phyloP scores from a whole-genome alignment of 164 flowering plant species.

The Taxillus chinensis region DNA sequence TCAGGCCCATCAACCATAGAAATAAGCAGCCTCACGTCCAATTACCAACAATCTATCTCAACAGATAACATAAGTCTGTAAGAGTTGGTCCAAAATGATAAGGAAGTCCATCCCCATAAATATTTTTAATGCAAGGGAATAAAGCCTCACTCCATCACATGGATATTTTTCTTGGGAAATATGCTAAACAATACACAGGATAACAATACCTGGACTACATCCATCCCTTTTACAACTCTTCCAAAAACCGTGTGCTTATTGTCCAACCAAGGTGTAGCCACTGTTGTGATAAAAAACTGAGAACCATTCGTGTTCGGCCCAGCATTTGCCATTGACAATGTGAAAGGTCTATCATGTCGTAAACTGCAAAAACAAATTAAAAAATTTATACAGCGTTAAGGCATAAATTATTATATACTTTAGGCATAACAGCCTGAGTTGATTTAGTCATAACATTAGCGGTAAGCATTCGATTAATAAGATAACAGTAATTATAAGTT shows the following conservation, averaged over 20 bases:
- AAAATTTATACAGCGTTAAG: not conserved
- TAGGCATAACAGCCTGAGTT: too few relatives aligned
- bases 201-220: slow-evolving; percentile 81
- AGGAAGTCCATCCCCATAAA: not conserved
- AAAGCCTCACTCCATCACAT: not conserved
- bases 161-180: not conserved
- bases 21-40: too few relatives aligned
- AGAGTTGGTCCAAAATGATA: too few relatives aligned
- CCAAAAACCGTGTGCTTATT: slow-evolving; percentile 97
- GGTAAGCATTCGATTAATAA: too few relatives aligned
- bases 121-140: not conserved
- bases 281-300: slow-evolving; percentile 94
- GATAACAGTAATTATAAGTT: too few relatives aligned
- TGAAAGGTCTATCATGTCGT: slow-evolving; percentile 96
- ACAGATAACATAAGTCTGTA: too few relatives aligned
- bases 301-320: slow-evolving; percentile 97
- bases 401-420: too few relatives aligned
- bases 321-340: slow-evolving; percentile 98
- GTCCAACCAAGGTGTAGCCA: slow-evolving; percentile 98
- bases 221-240: slow-evolving; percentile 95
- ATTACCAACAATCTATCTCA: too few relatives aligned
- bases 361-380: slow-evolving; percentile 44
- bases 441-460: too few relatives aligned
- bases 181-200: not conserved
- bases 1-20: too few relatives aligned